phyloP scores from a whole-genome alignment of 75 land plant species.

The Sequoiadendron giganteum region DNA sequence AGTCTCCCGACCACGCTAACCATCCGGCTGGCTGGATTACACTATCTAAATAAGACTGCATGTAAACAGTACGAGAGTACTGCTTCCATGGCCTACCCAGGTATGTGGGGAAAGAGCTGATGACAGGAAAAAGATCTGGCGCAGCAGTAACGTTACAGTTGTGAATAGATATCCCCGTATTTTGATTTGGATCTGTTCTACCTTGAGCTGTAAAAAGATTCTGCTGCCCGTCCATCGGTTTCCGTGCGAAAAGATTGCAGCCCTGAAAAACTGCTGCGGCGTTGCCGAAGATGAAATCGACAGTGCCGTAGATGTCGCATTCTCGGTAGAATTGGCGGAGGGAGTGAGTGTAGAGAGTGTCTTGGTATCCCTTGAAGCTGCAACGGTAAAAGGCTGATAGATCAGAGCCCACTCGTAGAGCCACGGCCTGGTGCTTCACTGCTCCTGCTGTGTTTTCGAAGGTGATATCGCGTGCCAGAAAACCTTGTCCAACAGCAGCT shows the following conservation, averaged over 20 bases:
- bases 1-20: conserved; percentile 44
- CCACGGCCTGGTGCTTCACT: conserved; percentile 62
- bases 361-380: conserved; percentile 60
- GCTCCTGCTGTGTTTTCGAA: conserved; percentile 72
- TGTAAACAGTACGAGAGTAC: conserved; percentile 50
- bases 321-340: conserved; percentile 70
- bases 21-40: conserved; percentile 66
- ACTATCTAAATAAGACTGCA: conserved; percentile 50
- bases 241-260: conserved; percentile 38
- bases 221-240: conserved; percentile 28
- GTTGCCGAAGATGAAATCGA: conserved; percentile 82
- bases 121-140: conserved; percentile 26
- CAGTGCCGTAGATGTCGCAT: conserved; percentile 62
- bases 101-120: conserved; percentile 27
- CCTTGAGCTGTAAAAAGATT: conserved; percentile 55
- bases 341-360: conserved; percentile 67
- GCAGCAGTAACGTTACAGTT: conserved; percentile 44
- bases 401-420: conserved; percentile 56
- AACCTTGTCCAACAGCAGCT: conserved; percentile 50
- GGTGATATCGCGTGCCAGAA: conserved; percentile 41
- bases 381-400: conserved; percentile 44
- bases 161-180: conserved; percentile 60
- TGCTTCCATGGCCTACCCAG: conserved; percentile 74
- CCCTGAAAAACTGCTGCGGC: conserved; percentile 59
- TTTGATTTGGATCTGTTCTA: conserved; percentile 29